Conservation (phyloP, 305 asterid species). For the Fraxinus platypoda region DNA sequence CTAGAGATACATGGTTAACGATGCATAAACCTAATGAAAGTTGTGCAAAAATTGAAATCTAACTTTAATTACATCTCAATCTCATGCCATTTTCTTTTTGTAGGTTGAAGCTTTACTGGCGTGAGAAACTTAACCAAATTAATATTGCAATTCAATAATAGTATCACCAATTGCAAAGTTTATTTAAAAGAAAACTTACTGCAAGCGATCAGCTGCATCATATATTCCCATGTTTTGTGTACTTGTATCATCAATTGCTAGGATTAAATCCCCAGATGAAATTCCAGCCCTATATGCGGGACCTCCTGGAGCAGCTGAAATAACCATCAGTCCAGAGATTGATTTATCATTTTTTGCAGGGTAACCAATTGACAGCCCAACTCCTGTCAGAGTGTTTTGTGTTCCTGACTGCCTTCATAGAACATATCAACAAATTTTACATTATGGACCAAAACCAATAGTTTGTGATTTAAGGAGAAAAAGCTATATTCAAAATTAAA, state of each 20-base stretch:
- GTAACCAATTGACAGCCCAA: slow-evolving; percentile 91
- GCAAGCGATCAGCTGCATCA: slow-evolving; percentile 91
- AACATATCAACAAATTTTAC: slow-evolving; percentile 38
- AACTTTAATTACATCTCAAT: no score
- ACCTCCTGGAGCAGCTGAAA: slow-evolving; percentile 94
- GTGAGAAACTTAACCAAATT: background rate
- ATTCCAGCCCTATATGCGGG: slow-evolving; percentile 89
- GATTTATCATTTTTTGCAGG: slow-evolving; percentile 59
- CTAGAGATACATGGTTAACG: background rate
- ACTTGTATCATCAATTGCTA: slow-evolving; percentile 71
- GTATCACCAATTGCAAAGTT: slow-evolving; percentile 23
- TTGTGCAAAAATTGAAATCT: background rate
- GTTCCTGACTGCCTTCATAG: slow-evolving; percentile 99
- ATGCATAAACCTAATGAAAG: background rate
- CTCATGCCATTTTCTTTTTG: background rate
- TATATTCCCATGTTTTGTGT: slow-evolving; percentile 83
- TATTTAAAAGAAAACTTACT: slow-evolving; percentile 54
- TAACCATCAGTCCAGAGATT: slow-evolving; percentile 70
- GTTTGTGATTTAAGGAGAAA: background rate
- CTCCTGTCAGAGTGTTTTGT: slow-evolving; percentile 80
- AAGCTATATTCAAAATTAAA: slow-evolving; percentile 8
- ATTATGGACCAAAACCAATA: slow-evolving; percentile 25
- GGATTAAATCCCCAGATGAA: slow-evolving; percentile 77
- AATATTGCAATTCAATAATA: background rate
- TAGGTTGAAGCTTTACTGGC: background rate